A percentile compares a stretch with the other conserved stretches of the same genome.
These are phyloP conservation scores for Saccharomycopsis synnaedendra DNA, from an alignment of 805 yeast species.

Conservation along the genomic window DNA sequence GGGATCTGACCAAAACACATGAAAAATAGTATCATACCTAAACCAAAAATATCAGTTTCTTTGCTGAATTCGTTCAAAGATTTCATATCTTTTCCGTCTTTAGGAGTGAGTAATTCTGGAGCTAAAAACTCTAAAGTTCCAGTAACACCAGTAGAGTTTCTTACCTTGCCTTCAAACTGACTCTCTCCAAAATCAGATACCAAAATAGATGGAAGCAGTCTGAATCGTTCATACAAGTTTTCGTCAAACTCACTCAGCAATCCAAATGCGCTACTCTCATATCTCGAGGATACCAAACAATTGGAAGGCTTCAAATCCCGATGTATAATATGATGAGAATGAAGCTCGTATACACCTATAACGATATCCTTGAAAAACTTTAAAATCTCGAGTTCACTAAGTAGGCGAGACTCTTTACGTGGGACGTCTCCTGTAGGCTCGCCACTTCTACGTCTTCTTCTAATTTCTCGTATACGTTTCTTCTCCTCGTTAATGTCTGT, in stretches of 20 bases:
- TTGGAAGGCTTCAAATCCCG: conserved; percentile 86
- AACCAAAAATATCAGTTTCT: conserved; percentile 68
- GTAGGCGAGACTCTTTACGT: conserved; percentile 16
- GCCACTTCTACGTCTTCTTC: conserved; percentile 1
- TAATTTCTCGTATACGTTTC: conserved; percentile 20
- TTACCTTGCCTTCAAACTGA: conserved; percentile 51
- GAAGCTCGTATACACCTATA: conserved; percentile 62
- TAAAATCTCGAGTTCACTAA: conserved; percentile 52
- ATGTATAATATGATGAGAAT: conserved; percentile 67
- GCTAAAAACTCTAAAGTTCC: conserved; percentile 86
- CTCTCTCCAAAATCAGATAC: conserved; percentile 91
- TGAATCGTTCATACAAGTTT: background rate
- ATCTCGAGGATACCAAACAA: conserved; percentile 40
- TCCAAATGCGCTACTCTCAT: conserved; percentile 12
- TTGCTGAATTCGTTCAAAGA: conserved; percentile 47
- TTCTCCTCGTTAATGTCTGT: conserved; percentile 25
- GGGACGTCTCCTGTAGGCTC: background rate
- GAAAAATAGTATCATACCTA: conserved; percentile 75
- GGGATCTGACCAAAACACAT: conserved; percentile 67
- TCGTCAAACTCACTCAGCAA: conserved; percentile 16
- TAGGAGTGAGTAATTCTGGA: conserved; percentile 53
- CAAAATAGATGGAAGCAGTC: conserved; percentile 49
- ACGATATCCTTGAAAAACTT: conserved; percentile 58
- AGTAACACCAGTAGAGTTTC: conserved; percentile 70
- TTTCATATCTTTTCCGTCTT: background rate